Base-by-base conservation (phyloP, 192 early-diverging fungal species). In the Paraglomus occultum region DNA sequence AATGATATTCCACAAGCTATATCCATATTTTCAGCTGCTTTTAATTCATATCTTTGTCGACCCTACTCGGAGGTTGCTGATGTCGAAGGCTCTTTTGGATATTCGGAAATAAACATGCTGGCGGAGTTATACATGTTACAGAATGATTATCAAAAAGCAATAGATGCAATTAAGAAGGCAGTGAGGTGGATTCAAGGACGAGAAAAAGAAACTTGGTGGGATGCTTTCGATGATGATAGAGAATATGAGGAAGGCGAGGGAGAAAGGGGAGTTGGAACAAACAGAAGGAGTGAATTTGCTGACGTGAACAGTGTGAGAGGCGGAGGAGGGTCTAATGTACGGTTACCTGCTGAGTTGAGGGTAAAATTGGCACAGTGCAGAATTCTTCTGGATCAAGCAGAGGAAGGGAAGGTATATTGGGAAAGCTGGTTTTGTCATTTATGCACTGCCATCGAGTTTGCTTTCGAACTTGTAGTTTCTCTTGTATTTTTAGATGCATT, bases 71-170 rank as follows among this genome's bases (percentile, higher is more conserved):
- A 77, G 8, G 70, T 79, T 9, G 50, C 67, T 11, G 74, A 72
- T 3, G 76, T 74, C 42, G 72, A 67, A 70, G 76, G 74, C 74
- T 70, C 81, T 23, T 79, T 95, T 68, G 80, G 92, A 66, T 93
- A 87, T 73, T 84, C 93, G 43, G 95, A 96, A 60, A 71, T 99
- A 38, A 90, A 94, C 74, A 91, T 93, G 79, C 74, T 95, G 53
- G 87, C 88, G 44, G 94, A 97, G 68, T 75, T 98, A 11, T 94
- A 94, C 61, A 83, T 97, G 15, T 83, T 91, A 64, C 75, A 82
- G 38, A 83, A 84, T 46, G 91, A 95, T 62, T 94, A 92, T 71
- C 88, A 90, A 51, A 82, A 83, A 51, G 86, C 88, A 5, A 73
- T 94, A 1, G 74, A 78, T 15, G 83, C 86, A 38, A 87, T 97